These are phyloP conservation scores for Endocladia muricata DNA, from an alignment of 31 red algal species.

Conservation along the genomic window DNA sequence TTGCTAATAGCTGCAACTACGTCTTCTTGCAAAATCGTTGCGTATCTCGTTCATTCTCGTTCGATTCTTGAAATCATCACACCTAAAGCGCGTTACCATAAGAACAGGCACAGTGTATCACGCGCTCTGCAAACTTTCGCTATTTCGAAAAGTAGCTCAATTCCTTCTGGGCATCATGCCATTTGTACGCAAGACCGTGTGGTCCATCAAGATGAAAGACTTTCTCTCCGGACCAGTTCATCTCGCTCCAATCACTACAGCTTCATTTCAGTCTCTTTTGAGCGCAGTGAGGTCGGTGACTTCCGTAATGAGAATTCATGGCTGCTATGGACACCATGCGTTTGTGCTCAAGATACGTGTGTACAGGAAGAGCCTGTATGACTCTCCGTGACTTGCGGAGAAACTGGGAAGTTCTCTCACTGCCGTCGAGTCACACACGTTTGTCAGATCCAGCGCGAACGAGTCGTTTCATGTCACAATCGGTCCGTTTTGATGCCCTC, in stretches of 20 bases:
- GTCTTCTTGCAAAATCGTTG: no score
- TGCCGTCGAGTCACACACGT: no score
- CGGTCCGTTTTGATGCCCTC: no score
- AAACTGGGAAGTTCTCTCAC: no score
- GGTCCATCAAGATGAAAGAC: slow-evolving; percentile 4
- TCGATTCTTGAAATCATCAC: no score
- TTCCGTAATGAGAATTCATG: neutral
- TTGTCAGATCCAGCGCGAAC: no score
- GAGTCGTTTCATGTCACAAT: neutral
- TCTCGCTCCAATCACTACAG: neutral
- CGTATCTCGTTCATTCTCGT: no score
- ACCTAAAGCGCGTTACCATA: no score
- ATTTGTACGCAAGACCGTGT: slow-evolving; percentile 1
- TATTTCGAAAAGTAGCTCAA: neutral
- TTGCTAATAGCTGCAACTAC: no score
- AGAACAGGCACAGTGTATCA: neutral
- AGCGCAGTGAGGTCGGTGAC: neutral
- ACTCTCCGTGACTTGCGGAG: no score
- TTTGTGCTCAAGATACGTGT: no score
- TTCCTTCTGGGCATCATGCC: neutral
- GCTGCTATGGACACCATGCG: neutral
- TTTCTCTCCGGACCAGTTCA: neutral
- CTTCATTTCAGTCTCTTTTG: neutral
- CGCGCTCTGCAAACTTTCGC: neutral
- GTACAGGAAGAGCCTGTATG: no score